Evolutionary conservation across 345 rosid species (phyloP), one percentile per base, ranked within the genome.

Genomic region (Camelina laxa): DNA sequence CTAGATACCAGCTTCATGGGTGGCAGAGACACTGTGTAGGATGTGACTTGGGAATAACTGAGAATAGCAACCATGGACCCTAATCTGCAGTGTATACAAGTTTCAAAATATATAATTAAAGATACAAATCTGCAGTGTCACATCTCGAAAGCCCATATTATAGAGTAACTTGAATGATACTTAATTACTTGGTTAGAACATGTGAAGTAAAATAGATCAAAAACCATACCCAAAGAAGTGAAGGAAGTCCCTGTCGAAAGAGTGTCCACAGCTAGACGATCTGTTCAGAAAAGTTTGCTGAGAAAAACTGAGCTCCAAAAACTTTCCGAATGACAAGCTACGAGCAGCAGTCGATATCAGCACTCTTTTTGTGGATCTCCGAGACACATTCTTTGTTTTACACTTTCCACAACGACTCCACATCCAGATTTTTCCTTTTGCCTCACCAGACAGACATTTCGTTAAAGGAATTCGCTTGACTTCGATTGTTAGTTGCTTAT

Each of bases 331-430:
- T 49, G 99, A 95, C 80, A 95, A 79, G 79, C 87, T 72, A 33
- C 89, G 83, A 35, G 97, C 93, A 72, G 92, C 87, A 72, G 82
- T 69, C 14, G 97, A 95, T 65, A 95, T 73, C 59, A 89, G 67
- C 38, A 95, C 96, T 80, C 98, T 87, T 81, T 89, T 92, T 16
- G 99, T 89, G 54, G 94, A 81, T 69, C 72, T 85, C 19, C 80
- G 68, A n/a, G 47, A 62, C 51, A 87, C 87, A 75, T 69, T 85
- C 58, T 74, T 82, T 71, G 77, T 66, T 72, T 80, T 85, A 79
- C 99, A 95, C 85, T 87, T 87, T 42, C 88, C 84, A 73, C 98
- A 95, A 30, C 91, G 68, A 78, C 97, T 85, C 99, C 99, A 95
- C 99, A 92, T 95, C 99, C 99, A 95, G 66, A 95, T 79, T 84